Evolutionary conservation across 768 basidiomycete genomes (phyloP).

Genomic region (Russula abietina): DNA sequence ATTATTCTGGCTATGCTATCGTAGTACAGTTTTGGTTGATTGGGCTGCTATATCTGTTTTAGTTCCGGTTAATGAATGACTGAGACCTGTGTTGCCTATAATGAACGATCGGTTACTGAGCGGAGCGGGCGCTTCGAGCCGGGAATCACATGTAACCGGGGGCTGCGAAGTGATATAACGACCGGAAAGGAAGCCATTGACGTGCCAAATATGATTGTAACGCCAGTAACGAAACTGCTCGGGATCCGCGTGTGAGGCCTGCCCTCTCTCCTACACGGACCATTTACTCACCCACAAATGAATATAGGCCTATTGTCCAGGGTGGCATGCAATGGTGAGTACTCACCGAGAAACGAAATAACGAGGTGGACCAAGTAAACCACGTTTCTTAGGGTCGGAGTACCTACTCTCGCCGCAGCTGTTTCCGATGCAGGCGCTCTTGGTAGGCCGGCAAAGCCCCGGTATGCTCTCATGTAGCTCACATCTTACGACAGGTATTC

Average conservation of each 20-base stretch:
- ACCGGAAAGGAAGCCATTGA: not conserved
- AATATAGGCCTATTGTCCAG: slow-evolving; percentile 66
- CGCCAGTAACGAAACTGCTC: slow-evolving; percentile 57
- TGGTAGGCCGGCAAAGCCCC: slow-evolving; percentile 37
- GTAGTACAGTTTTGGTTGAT: not conserved
- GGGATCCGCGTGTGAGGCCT: slow-evolving; percentile 56
- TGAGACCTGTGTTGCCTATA: not conserved
- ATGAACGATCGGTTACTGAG: too few relatives aligned
- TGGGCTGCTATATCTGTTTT: not conserved
- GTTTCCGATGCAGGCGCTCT: slow-evolving; percentile 81
- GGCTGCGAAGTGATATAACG: not conserved
- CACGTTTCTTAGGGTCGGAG: slow-evolving; percentile 57
- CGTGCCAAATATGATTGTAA: slow-evolving; percentile 37
- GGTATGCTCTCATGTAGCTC: not conserved
- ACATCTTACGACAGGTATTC: slow-evolving; percentile 45
- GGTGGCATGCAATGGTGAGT: slow-evolving; percentile 87
- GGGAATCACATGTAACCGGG: not conserved
- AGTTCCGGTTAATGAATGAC: not conserved
- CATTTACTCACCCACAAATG: not conserved
- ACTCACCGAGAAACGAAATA: not conserved
- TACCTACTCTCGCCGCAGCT: slow-evolving; percentile 66
- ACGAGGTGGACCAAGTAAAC: not conserved
- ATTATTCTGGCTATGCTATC: not conserved
- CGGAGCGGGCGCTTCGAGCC: not conserved
- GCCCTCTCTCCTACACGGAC: not conserved